Conservation (phyloP, 2,329 filamentous ascomycete species). For the Phyllosticta capitalensis region DNA sequence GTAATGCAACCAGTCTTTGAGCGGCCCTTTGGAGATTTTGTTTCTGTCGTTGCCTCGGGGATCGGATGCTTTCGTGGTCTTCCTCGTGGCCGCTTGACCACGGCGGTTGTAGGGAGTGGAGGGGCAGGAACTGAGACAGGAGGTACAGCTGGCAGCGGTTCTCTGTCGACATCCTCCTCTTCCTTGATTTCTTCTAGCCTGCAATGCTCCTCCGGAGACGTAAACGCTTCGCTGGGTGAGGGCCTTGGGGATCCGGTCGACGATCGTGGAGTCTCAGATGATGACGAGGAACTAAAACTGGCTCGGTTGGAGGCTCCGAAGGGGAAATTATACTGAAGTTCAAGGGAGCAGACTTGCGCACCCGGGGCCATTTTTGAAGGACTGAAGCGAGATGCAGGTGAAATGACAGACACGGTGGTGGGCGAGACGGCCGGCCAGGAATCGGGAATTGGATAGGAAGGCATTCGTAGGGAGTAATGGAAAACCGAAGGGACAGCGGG, state of each 20-base stretch:
- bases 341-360: not conserved
- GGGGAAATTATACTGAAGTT: not conserved
- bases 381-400: not conserved
- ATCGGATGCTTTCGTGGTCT: conserved; percentile 74
- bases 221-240: conserved; percentile 17
- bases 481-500: not conserved
- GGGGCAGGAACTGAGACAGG: conserved; percentile 24
- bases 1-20: conserved; percentile 52
- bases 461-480: not conserved
- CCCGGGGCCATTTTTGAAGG: not conserved
- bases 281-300: conserved; percentile 32
- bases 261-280: conserved; percentile 31
- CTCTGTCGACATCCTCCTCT: conserved; percentile 35
- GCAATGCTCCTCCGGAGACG: not conserved
- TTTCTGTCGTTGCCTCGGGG: conserved; percentile 46
- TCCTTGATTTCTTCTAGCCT: conserved; percentile 39
- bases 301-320: conserved; percentile 13
- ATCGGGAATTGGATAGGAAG: not conserved
- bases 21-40: conserved; percentile 67
- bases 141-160: conserved; percentile 10
- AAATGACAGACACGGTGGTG: not conserved
- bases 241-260: conserved; percentile 31
- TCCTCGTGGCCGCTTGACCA: conserved; percentile 47
- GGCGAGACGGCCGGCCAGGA: not conserved
- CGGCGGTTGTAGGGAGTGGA: conserved; percentile 15